Evolutionary conservation across 2,329 filamentous ascomycete species (phyloP).

Genomic region (Epichloe aotearoae): DNA sequence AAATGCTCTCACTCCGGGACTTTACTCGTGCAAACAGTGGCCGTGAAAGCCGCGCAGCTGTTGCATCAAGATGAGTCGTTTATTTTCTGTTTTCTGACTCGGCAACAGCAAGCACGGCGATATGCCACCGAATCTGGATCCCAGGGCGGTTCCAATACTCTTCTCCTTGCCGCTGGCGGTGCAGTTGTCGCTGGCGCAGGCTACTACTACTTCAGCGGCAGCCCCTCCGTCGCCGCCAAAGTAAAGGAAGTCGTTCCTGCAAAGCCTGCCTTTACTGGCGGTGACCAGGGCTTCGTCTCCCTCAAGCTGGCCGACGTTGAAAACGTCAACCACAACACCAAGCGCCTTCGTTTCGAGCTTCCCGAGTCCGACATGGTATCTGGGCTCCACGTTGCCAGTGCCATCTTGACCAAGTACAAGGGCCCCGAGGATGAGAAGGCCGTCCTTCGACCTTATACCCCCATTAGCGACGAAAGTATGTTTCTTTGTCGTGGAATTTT

Average conservation of each 20-base stretch:
- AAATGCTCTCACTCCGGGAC: not conserved
- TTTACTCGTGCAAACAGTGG: not conserved
- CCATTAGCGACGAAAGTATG: constrained; percentile 71
- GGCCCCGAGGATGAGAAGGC: constrained; percentile 71
- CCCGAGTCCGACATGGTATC: constrained; percentile 74
- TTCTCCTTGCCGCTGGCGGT: constrained; percentile 48
- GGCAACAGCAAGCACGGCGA: constrained; percentile 30
- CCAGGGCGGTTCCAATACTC: constrained; percentile 43
- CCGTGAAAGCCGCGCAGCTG: not conserved
- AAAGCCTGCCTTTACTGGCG: constrained; percentile 55
- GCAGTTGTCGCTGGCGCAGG: constrained; percentile 43
- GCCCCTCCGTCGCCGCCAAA: constrained; percentile 40
- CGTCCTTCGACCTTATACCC: constrained; percentile 84
- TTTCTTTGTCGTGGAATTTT: not conserved
- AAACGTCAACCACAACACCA: constrained; percentile 84
- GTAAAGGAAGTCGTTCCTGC: constrained; percentile 27
- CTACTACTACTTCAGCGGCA: constrained; percentile 42
- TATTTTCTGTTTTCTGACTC: not conserved
- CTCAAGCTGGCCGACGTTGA: constrained; percentile 70
- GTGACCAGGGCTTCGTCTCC: constrained; percentile 78
- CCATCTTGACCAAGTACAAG: constrained; percentile 85
- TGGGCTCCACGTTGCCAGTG: constrained; percentile 71
- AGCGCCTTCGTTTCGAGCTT: constrained; percentile 78
- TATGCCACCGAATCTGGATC: constrained; percentile 54
- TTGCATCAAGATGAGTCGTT: not conserved